Base-by-base conservation (phyloP, 192 early-diverging fungal genomes). In the Diversispora epigaea region DNA sequence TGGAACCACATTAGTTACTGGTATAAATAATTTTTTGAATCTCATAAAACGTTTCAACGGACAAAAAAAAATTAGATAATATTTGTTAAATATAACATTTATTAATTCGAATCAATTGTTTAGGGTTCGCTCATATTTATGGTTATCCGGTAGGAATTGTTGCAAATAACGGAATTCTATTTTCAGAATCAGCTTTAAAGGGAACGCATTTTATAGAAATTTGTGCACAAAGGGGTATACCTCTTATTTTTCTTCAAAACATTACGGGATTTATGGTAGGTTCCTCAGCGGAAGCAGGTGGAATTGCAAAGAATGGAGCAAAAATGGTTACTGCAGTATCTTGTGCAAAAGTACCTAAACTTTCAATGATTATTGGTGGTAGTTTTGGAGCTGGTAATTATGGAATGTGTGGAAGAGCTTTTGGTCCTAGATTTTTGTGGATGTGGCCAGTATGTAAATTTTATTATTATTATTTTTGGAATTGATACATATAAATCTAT, bases 251-350 rank as follows among this genome's bases (percentile, higher is more conserved):
- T 79, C 83, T 98, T 76, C 96, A 98, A 73, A 96, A 98, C 80
- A 98, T 98, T 75, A 96, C 94, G 39, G 94, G 95, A 49, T 96
- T 96, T 83, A 98, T 98, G 96, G 95, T 98, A 7, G 95, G 95
- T 41, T 89, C 92, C 41, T 90, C 90, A 22, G 96, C 95, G 44
- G 96, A 98, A 82, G 94, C 94, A 15, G 92, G 92, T 65, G 96
- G 96, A 70, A 98, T 98, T 82, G 96, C 96, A 64, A 98, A 96
- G 84, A 95, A 98, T 80, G 96, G 96, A 21, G 95, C 95, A 73
- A 98, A 98, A 80, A 86, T 98, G 80, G 96, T 98, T 0, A 96
- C 93, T 7, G 94, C 96, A 15, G 96, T 98, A 6, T 92, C 95
- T 4, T 95, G 92, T 76, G 93, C 95, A 46, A 86, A 90, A 55